Percentiles rank a stretch among this genome's conserved stretches.
These are phyloP conservation scores for Psidium guajava DNA, from an alignment of 345 rosid species.

Conservation along the genomic window DNA sequence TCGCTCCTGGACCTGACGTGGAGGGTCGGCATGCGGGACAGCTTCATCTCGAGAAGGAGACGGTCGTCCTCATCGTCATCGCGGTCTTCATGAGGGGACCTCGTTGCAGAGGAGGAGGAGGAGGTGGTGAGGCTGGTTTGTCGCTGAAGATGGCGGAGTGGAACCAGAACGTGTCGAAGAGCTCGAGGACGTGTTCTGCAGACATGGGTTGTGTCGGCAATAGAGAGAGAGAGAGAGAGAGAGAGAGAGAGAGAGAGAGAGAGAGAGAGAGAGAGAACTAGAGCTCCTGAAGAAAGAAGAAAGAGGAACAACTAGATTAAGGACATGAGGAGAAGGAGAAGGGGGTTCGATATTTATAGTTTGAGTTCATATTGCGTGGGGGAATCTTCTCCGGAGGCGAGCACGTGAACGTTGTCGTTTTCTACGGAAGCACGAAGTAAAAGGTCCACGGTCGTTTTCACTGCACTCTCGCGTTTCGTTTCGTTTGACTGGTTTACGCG, in stretches of 20 bases:
- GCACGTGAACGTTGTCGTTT: background rate
- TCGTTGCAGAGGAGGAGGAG: too few species aligned
- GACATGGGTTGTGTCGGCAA: background rate
- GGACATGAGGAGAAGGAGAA: background rate
- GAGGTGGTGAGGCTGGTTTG: too few species aligned
- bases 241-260: background rate
- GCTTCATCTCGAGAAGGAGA: too few species aligned
- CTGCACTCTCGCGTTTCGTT: background rate
- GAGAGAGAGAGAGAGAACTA: background rate
- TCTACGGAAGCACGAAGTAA: background rate
- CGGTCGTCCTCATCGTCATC: too few species aligned
- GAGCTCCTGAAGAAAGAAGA: background rate
- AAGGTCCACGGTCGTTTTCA: background rate
- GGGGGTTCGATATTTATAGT: background rate
- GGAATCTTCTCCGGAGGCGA: background rate
- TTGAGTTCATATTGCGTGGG: background rate
- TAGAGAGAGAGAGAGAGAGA: too few species aligned
- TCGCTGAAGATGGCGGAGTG: too few species aligned
- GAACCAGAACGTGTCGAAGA: too few species aligned
- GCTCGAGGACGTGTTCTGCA: too few species aligned
- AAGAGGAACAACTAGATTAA: background rate
- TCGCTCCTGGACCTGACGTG: too few species aligned
- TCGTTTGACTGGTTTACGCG: background rate
- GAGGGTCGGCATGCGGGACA: too few species aligned
- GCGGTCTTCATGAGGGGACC: too few species aligned